These are phyloP conservation scores for Sporothrix globosa DNA, from an alignment of 2,329 filamentous ascomycete species.

Conservation along the genomic window DNA sequence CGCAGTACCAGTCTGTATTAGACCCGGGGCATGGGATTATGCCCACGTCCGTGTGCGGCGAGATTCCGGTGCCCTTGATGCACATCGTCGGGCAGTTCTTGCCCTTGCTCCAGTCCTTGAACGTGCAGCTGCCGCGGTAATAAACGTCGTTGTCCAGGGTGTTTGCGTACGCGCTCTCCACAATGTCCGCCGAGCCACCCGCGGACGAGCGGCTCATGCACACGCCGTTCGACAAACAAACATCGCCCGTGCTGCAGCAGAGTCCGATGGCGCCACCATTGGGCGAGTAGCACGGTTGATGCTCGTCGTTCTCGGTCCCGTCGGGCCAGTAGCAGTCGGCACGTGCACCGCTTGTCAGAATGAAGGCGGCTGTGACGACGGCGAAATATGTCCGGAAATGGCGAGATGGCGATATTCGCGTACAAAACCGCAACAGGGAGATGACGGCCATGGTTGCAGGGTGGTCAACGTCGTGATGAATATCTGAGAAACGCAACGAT, in stretches of 20 bases:
- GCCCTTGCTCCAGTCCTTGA: slow-evolving; percentile 26
- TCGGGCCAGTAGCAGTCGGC: slow-evolving; percentile 35
- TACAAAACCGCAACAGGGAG: background rate
- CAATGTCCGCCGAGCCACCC: background rate
- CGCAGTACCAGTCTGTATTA: slow-evolving; percentile 32
- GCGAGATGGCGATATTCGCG: background rate
- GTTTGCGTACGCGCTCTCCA: too few relatives aligned
- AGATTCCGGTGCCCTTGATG: slow-evolving; percentile 18
- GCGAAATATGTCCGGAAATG: background rate
- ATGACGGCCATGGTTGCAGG: background rate
- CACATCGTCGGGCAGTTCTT: slow-evolving; percentile 31
- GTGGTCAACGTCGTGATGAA: background rate
- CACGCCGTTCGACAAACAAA: slow-evolving; percentile 32
- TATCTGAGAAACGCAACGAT: background rate
- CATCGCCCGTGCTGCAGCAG: slow-evolving; percentile 34
- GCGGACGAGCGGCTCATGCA: slow-evolving; percentile 21
- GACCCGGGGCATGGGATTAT: slow-evolving; percentile 27
- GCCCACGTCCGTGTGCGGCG: slow-evolving; percentile 14
- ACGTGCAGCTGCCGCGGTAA: slow-evolving; percentile 35
- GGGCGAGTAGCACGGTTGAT: slow-evolving; percentile 31
- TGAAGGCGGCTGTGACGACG: background rate
- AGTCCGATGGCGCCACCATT: slow-evolving; percentile 27
- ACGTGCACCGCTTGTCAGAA: background rate
- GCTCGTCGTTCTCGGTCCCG: slow-evolving; percentile 28
- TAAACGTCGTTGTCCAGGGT: background rate